Conservation (phyloP, 2,329 filamentous ascomycete genomes). For the Nectriaceae sp. region DNA sequence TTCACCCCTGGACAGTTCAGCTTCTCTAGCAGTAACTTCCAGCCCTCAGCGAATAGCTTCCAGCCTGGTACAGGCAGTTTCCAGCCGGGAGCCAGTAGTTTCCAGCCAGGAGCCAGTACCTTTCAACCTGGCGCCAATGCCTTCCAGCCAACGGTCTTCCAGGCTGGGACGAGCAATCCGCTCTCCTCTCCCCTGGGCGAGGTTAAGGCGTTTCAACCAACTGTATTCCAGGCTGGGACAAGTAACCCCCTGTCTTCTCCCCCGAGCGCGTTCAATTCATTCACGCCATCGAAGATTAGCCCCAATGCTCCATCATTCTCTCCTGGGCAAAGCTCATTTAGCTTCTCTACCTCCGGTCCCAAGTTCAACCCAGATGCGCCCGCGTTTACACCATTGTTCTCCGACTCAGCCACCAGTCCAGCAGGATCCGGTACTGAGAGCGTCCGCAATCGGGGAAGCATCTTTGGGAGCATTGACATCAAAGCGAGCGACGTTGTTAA, state of each 20-base stretch:
- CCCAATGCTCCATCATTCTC: conserved; percentile 71
- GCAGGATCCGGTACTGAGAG: conserved; percentile 47
- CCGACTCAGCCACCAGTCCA: conserved; percentile 50
- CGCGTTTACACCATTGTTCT: conserved; percentile 65
- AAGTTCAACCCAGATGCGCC: conserved; percentile 78
- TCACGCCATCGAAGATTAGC: conserved; percentile 58
- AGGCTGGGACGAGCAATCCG: conserved; percentile 32
- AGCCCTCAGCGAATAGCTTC: background rate
- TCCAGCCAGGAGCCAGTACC: background rate
- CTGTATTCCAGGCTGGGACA: conserved; percentile 43
- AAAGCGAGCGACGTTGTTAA: conserved; percentile 63
- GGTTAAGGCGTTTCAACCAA: background rate
- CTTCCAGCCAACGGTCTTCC: conserved; percentile 53
- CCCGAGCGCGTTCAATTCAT: conserved; percentile 15
- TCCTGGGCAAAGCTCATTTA: conserved; percentile 66
- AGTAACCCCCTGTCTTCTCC: conserved; percentile 21
- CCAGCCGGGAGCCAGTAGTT: background rate
- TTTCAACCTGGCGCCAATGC: conserved; percentile 19
- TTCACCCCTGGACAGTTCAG: conserved; percentile 55
- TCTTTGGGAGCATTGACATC: conserved; percentile 71
- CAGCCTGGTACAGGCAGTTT: background rate
- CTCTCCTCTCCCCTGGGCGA: conserved; percentile 21
- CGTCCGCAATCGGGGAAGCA: conserved; percentile 49
- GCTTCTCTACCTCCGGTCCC: conserved; percentile 65
- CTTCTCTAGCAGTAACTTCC: conserved; percentile 47